phyloP scores from a whole-genome alignment of 2,329 filamentous ascomycete genomes.

The Diaporthe humulicola region DNA sequence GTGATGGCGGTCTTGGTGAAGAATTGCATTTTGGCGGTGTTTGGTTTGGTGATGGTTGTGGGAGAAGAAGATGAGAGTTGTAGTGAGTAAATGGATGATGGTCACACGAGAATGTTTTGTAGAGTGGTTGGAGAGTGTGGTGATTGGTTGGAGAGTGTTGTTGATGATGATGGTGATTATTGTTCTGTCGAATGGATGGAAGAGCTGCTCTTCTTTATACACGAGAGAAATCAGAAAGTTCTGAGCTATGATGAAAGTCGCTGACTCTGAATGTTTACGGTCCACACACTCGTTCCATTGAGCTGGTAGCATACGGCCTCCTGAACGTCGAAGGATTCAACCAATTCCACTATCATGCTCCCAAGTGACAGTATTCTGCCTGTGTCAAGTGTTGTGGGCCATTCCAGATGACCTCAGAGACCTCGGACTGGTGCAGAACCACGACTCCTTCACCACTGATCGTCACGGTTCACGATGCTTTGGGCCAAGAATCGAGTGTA shows the following conservation, averaged over 20 bases:
- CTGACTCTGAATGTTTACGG: not conserved
- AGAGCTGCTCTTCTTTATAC: not conserved
- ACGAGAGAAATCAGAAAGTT: not conserved
- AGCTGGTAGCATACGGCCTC: not conserved
- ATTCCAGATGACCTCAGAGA: not conserved
- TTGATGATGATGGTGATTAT: not conserved
- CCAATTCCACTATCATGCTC: not conserved
- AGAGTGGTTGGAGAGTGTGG: not conserved
- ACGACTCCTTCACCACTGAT: not conserved
- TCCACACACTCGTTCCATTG: not conserved
- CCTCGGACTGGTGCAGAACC: not conserved
- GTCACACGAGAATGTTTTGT: not conserved
- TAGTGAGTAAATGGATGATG: not conserved
- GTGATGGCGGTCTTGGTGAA: slow-evolving; percentile 32
- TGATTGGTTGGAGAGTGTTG: not conserved
- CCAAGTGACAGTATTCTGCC: not conserved
- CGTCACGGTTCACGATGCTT: not conserved
- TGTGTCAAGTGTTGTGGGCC: not conserved
- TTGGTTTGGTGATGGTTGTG: not conserved
- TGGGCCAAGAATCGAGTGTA: not conserved
- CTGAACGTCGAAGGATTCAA: not conserved
- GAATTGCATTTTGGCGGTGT: slow-evolving; percentile 38
- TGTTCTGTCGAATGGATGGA: not conserved
- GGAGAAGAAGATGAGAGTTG: not conserved
- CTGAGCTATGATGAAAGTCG: not conserved